phyloP scores from a whole-genome alignment of 306 rosid genomes.

The Vigna radiata region DNA sequence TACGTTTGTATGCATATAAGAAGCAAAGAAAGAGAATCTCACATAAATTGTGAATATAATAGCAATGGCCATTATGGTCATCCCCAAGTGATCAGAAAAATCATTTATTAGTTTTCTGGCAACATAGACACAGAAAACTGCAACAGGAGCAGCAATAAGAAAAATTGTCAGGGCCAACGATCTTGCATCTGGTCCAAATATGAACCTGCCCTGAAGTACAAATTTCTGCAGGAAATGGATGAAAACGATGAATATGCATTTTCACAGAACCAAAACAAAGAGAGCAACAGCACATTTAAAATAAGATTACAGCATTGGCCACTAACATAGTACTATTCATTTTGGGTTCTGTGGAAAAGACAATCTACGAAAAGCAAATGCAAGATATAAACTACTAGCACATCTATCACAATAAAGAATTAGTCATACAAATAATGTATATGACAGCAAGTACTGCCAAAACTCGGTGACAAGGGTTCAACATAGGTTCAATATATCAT shows the following conservation, averaged over 20 bases:
- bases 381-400: not conserved
- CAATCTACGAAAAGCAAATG: not conserved
- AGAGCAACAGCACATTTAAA: slow-evolving; percentile 17
- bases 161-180: slow-evolving; percentile 82
- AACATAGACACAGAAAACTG: slow-evolving; percentile 82
- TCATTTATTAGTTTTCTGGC: slow-evolving; percentile 83
- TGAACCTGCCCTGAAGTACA: slow-evolving; percentile 88
- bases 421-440: not conserved
- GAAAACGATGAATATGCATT: slow-evolving; percentile 29
- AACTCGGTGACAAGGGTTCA: not conserved
- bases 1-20: not conserved
- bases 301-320: not conserved
- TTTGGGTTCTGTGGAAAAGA: slow-evolving; percentile 8
- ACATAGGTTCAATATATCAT: not conserved
- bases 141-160: slow-evolving; percentile 84
- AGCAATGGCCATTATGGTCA: slow-evolving; percentile 62
- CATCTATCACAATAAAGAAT: slow-evolving; percentile 23
- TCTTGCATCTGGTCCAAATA: slow-evolving; percentile 98
- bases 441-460: not conserved
- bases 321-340: not conserved
- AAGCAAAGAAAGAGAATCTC: slow-evolving; percentile 47
- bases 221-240: slow-evolving; percentile 73
- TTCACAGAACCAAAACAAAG: not conserved
- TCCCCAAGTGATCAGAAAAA: slow-evolving; percentile 74
- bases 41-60: slow-evolving; percentile 79